phyloP scores from a whole-genome alignment of 495 filamentous ascomycete genomes.

The Trichoderma erinaceum region DNA sequence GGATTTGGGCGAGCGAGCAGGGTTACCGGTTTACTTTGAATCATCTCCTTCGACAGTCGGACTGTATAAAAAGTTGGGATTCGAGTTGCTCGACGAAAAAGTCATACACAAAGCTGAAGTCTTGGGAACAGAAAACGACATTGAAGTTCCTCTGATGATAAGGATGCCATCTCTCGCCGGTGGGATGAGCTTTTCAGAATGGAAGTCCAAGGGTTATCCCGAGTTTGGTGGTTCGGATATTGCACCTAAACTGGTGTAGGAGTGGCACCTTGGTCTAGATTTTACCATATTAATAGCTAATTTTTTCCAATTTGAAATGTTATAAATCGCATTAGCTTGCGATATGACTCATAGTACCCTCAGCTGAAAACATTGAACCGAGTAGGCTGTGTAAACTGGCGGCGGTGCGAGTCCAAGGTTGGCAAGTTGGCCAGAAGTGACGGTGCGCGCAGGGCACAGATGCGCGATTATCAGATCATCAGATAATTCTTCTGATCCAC shows the following conservation, averaged over 20 bases:
- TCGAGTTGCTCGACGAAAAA: conserved; percentile 25
- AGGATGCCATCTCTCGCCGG: conserved; percentile 25
- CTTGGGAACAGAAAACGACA: conserved; percentile 23
- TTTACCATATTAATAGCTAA: not conserved
- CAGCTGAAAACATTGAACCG: not conserved
- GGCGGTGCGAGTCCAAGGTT: not conserved
- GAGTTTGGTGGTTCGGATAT: conserved; percentile 8
- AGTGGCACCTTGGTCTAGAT: not conserved
- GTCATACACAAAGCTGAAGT: conserved; percentile 30
- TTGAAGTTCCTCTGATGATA: conserved; percentile 28
- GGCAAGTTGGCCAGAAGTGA: not conserved
- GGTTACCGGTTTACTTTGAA: conserved; percentile 34
- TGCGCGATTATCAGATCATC: conserved; percentile 19
- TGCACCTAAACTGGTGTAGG: not conserved
- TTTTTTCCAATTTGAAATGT: not conserved
- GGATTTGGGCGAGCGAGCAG: conserved; percentile 32
- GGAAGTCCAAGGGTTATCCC: conserved; percentile 25
- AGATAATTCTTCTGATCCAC: conserved; percentile 15
- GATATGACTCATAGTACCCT: not conserved
- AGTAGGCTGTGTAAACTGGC: not conserved
- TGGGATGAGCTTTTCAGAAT: conserved; percentile 26
- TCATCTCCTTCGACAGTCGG: conserved; percentile 24
- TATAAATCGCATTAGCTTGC: not conserved
- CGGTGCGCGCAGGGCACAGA: not conserved
- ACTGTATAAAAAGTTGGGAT: conserved; percentile 28